These are phyloP conservation scores for Tricholoma matsutake DNA, from an alignment of 768 basidiomycete genomes.

Conservation along the genomic window DNA sequence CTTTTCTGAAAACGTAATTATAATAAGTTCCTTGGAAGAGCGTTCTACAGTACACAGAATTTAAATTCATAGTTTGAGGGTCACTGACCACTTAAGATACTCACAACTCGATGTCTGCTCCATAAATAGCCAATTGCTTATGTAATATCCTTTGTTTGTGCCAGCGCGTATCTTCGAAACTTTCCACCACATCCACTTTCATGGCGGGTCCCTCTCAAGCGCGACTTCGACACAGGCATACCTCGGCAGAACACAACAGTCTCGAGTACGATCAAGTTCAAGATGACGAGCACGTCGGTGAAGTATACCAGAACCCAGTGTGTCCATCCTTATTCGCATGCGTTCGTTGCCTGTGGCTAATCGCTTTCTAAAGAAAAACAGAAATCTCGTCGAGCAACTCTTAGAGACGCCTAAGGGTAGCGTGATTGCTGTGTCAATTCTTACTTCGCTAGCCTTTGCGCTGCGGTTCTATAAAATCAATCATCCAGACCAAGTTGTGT, in stretches of 20 bases:
- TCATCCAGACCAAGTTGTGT: slow-evolving; percentile 94
- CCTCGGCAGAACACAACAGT: slow-evolving; percentile 6
- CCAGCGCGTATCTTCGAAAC: slow-evolving; percentile 6
- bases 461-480: slow-evolving; percentile 93
- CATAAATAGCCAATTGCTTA: neutral
- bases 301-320: slow-evolving; percentile 50
- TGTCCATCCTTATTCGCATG: slow-evolving; percentile 10
- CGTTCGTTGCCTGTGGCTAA: slow-evolving; percentile 4
- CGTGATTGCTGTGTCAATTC: slow-evolving; percentile 52
- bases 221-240: slow-evolving; percentile 15
- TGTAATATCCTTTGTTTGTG: neutral
- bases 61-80: too few species aligned
- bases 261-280: slow-evolving; percentile 34
- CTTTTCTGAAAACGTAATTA: too few species aligned
- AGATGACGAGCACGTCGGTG: slow-evolving; percentile 52
- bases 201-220: slow-evolving; percentile 18
- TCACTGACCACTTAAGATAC: too few species aligned
- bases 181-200: slow-evolving; percentile 6
- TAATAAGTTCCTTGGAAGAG: too few species aligned
- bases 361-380: slow-evolving; percentile 39
- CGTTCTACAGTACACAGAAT: too few species aligned
- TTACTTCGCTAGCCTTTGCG: slow-evolving; percentile 77
- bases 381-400: slow-evolving; percentile 57
- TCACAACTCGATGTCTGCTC: neutral
- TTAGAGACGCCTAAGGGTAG: slow-evolving; percentile 65